Evolutionary conservation across 306 rosid genomes (phyloP), one percentile per base, ranked within the genome.

Genomic region (Cucurbita maxima): DNA sequence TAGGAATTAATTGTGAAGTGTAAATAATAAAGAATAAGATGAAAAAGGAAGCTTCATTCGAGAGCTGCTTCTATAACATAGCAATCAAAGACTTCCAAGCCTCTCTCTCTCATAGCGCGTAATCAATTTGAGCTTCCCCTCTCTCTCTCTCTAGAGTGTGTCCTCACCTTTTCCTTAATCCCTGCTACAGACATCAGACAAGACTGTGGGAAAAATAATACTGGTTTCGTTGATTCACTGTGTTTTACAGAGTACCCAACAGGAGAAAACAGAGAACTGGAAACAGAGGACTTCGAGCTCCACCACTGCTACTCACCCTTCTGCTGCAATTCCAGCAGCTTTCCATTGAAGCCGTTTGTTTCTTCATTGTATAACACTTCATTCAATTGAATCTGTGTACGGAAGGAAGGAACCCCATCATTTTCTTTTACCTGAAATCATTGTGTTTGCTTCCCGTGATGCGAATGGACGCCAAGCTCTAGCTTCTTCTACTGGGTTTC

Each of bases 201-300:
- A 79, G 76, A 76, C 40, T 84, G 76, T 30, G 34, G 3, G 34
- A 30, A 30, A 86, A 88, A 86, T 87, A 87, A 80, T 90, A 91
- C 89, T 87, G 85, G 96, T 90, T 88, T 90, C 71, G 84, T 82
- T 83, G 88, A 90, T 87, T 88, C 91, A 88, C 87, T 92, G 84
- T 74, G 78, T 68, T 47, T 68, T 68, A 68, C 73, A 47, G 50
- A 61, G 22, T 59, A 60, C 54, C 71, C 58, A 75, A 50, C 70
- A 68, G 72, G 48, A 62, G 14, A 61, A 38, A 4, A 38, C 69
- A 54, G 53, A 77, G 60, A 59, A 73, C 15, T 50, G 55, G 53
- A 72, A 80, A 54, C 57, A 58, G 66, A 58, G 71, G 67, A 61
- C 43, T 60, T 51, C 76, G 52, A 58, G 3, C 57, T 54, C 78